Evolutionary conservation across 129 eudicot genomes (phyloP).

Genomic region (Ambrosia artemisiifolia): DNA sequence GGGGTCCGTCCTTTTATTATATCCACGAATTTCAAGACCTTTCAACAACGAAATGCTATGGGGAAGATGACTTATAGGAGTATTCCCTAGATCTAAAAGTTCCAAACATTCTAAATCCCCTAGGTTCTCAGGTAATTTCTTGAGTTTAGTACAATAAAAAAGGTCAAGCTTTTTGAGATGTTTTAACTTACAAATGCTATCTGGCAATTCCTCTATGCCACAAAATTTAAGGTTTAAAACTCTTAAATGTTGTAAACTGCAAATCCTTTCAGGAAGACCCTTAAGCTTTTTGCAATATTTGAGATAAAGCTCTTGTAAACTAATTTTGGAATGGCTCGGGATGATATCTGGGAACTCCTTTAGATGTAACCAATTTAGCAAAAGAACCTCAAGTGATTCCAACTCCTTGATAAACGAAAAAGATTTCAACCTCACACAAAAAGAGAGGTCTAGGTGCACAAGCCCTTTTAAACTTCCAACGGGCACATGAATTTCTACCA

Average conservation of each 20-base stretch:
- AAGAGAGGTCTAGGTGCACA: neutral
- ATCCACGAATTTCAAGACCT: neutral
- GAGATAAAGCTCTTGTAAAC: neutral
- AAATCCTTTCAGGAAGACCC: slow-evolving; percentile 9
- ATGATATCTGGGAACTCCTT: slow-evolving; percentile 3
- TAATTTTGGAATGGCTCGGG: neutral
- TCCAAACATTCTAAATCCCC: no score
- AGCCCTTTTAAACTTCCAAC: slow-evolving; percentile 12
- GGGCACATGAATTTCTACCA: slow-evolving; percentile 20
- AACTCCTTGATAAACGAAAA: slow-evolving; percentile 9
- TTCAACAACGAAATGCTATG: neutral
- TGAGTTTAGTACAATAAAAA: neutral
- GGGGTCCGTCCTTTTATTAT: neutral
- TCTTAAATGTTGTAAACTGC: slow-evolving; percentile 8
- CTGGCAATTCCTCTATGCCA: slow-evolving; percentile 1
- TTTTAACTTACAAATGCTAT: slow-evolving; percentile 4
- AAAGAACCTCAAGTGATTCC: slow-evolving; percentile 14
- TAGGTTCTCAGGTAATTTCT: neutral
- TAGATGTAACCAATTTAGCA: neutral
- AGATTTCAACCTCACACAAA: slow-evolving; percentile 1
- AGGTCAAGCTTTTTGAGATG: neutral
- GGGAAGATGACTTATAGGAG: slow-evolving; percentile 3
- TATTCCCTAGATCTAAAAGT: neutral
- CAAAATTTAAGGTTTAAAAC: neutral
- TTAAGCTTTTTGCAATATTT: neutral